Base-by-base conservation (phyloP, 441 rosid species). In the Croton setiger region DNA sequence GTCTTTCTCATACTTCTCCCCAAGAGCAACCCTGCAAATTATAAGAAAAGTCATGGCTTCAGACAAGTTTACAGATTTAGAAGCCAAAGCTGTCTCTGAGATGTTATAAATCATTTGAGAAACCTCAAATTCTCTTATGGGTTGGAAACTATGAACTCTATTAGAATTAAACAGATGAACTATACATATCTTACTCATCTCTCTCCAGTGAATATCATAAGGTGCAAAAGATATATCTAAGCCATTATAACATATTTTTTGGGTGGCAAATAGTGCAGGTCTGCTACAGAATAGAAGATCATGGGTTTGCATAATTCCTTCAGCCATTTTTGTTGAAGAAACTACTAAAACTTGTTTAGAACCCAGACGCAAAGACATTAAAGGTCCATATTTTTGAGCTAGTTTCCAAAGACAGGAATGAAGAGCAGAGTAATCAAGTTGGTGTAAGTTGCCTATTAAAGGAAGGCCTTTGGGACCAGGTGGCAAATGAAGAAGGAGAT, bases 111-210 rank as follows among this genome's bases (percentile, higher is more conserved):
- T 62, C 87, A 76, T 65, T 0, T 52, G 58, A 20, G 67, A 58
- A 5, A 83, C 84, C 54, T 84, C 87, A 9, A 78, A 80, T 75
- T 82, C 85, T n/a, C 90, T 68, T 0, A 81, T 76, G 12, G 76
- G 69, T 31, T 76, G 75, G 49, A 76, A 84, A 2, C 70, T 67
- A 21, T 77, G 78, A 4, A 75, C 83, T 53, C 71, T 71, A 9
- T 55, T 64, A 0, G 82, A 66, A 55, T 68, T 78, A 52, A 86
- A 76, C 59, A 83, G 77, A 21, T 83, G 77, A 47, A 76, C 55
- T 44, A 71, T 55, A 3, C 78, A 76, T 35, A 78, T 63, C 45
- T 81, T 83, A 52, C 76, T 75, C 20, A 79, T 67, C 71, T 80
- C 82, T 31, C 78, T 80, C 79, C 79, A 79, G 48, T 75, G 77